Conservation (phyloP, 768 basidiomycete species). For the Asterophora lycoperdoides region DNA sequence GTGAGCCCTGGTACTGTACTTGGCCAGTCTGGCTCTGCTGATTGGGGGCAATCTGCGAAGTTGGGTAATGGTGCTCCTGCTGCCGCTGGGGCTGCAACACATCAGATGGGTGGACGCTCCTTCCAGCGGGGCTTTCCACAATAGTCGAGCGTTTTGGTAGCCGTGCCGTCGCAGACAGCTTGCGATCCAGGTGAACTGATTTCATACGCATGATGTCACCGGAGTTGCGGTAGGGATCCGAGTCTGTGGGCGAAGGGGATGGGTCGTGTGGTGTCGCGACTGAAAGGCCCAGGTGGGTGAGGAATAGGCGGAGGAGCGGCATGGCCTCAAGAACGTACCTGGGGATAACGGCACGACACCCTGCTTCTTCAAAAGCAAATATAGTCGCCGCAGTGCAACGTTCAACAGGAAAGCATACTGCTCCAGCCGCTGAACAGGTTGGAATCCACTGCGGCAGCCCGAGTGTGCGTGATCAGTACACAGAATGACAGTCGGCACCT, state of each 20-base stretch:
- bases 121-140: constrained; percentile 90
- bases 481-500: constrained; percentile 66
- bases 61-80: constrained; percentile 33
- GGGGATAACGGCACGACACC: constrained; percentile 85
- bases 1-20: constrained; percentile 31
- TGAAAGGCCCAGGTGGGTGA: constrained; percentile 17
- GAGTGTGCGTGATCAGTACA: constrained; percentile 75
- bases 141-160: constrained; percentile 92
- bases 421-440: constrained; percentile 89
- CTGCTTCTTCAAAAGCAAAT: constrained; percentile 80
- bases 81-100: constrained; percentile 43
- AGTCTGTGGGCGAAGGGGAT: constrained; percentile 36
- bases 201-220: constrained; percentile 93
- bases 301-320: not conserved
- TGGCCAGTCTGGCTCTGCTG: constrained; percentile 35
- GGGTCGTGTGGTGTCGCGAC: constrained; percentile 25
- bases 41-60: constrained; percentile 24
- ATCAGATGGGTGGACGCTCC: constrained; percentile 74
- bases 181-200: constrained; percentile 91
- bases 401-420: constrained; percentile 97
- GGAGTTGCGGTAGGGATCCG: constrained; percentile 82
- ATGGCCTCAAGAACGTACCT: constrained; percentile 38
- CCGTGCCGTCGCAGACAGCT: constrained; percentile 89
- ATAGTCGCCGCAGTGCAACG: constrained; percentile 89
- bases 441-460: constrained; percentile 73